A percentile compares a stretch with the other conserved stretches of the same genome.
Evolutionary conservation across 805 yeast species (phyloP).

Genomic region (Myxozyma kluyveri): DNA sequence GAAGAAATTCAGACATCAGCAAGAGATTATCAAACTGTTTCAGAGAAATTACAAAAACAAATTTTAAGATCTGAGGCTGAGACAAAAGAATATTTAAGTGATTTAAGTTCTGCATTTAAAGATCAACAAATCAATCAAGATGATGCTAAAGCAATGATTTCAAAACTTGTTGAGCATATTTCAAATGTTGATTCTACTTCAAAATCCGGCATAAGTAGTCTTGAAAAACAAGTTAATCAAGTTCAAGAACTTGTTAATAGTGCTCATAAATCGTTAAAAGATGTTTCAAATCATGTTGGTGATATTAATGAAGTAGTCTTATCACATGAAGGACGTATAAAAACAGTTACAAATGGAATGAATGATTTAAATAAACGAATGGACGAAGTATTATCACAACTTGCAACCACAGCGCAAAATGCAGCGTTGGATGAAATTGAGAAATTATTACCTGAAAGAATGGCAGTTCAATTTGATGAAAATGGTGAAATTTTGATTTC

Average conservation of each 20-base stretch:
- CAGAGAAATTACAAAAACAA: not conserved
- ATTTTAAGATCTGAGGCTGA: not conserved
- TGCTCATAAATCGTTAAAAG: not conserved
- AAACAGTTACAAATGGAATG: not conserved
- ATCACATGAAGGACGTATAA: not conserved
- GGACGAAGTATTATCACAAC: constrained; percentile 1
- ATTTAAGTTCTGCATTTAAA: not conserved
- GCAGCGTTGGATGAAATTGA: constrained; percentile 20
- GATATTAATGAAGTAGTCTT: not conserved
- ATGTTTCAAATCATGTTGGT: not conserved
- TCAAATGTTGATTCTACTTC: not conserved
- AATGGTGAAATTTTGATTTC: constrained; percentile 14
- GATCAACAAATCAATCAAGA: constrained; percentile 5
- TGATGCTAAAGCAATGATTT: not conserved
- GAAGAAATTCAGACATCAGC: not conserved
- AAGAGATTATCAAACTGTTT: not conserved
- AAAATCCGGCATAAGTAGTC: not conserved
- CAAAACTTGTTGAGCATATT: not conserved
- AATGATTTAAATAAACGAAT: not conserved
- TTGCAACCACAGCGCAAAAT: constrained; percentile 9
- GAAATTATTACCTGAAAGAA: constrained; percentile 17
- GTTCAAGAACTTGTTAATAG: not conserved
- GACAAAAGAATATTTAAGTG: not conserved
- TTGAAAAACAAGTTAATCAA: not conserved
- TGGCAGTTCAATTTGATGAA: constrained; percentile 14